A percentile compares a stretch with the other conserved stretches of the same genome.
Conservation (phyloP, 1,284 basidiomycete species). For the Melampsora larici-populina region DNA sequence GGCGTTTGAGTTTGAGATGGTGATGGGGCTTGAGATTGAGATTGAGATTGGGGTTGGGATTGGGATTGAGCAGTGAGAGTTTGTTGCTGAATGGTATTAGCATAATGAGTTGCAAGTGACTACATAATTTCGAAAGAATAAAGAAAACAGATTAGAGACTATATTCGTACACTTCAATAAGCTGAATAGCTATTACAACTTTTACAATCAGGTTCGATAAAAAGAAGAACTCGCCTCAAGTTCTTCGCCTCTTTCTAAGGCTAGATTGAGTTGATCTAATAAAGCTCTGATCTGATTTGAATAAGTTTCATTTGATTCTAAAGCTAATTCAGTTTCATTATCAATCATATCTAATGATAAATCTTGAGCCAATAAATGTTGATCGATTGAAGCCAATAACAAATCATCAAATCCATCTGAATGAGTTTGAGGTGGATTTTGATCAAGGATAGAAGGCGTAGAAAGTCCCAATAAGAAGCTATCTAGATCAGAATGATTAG, state of each 20-base stretch:
- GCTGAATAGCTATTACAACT: neutral
- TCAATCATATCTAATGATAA: too few species aligned
- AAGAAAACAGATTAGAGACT: neutral
- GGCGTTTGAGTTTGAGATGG: constrained; percentile 18
- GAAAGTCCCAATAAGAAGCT: neutral
- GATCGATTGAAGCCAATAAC: neutral
- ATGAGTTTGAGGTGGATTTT: neutral
- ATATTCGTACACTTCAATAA: neutral
- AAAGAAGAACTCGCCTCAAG: neutral
- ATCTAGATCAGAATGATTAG: constrained; percentile 9
- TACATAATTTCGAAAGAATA: neutral
- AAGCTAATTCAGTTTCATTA: neutral
- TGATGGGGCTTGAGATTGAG: neutral
- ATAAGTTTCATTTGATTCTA: neutral
- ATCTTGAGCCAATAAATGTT: neutral
- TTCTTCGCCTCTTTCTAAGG: neutral
- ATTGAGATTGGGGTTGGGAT: too few species aligned
- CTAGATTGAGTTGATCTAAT: neutral
- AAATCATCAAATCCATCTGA: neutral
- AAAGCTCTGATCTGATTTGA: neutral
- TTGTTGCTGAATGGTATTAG: neutral
- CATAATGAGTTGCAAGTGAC: constrained; percentile 2
- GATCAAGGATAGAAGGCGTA: neutral
- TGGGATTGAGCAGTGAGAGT: constrained; percentile 12
- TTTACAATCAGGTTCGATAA: neutral